These are phyloP conservation scores for Phanerochaete carnosa DNA, from an alignment of 768 basidiomycete genomes.

Conservation along the genomic window DNA sequence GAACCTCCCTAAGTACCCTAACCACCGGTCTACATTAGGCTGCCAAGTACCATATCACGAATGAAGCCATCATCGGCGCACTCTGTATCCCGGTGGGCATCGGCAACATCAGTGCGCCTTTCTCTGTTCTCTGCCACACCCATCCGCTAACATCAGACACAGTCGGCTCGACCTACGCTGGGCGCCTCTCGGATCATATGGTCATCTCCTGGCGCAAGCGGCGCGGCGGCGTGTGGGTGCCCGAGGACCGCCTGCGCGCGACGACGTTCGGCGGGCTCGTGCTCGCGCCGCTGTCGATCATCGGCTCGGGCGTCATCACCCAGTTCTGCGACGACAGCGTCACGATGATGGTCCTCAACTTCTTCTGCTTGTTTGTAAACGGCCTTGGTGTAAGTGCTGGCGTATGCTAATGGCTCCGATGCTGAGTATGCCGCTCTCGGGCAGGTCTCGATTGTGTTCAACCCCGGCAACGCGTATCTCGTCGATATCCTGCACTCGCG, in stretches of 20 bases:
- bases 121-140: not conserved
- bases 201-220: conserved; percentile 45
- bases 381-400: conserved; percentile 56
- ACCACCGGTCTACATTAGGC: conserved; percentile 37
- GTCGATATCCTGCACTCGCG: conserved; percentile 58
- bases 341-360: conserved; percentile 43
- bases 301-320: conserved; percentile 46
- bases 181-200: conserved; percentile 55
- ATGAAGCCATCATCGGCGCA: conserved; percentile 56
- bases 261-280: conserved; percentile 42
- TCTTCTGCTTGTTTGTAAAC: conserved; percentile 59
- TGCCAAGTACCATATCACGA: conserved; percentile 50
- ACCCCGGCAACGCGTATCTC: conserved; percentile 52
- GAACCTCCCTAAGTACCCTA: no score
- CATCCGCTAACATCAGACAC: not conserved
- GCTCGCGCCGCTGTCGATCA: conserved; percentile 51
- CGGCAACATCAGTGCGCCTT: conserved; percentile 51
- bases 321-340: conserved; percentile 40
- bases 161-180: conserved; percentile 62
- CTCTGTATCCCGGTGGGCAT: conserved; percentile 60
- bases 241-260: conserved; percentile 66
- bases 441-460: conserved; percentile 55
- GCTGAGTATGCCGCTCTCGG: not conserved
- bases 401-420: not conserved
- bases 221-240: conserved; percentile 58